Base-by-base conservation (phyloP, 225 moss, liverwort and hornwort genomes). In the Polytrichum formosum region DNA sequence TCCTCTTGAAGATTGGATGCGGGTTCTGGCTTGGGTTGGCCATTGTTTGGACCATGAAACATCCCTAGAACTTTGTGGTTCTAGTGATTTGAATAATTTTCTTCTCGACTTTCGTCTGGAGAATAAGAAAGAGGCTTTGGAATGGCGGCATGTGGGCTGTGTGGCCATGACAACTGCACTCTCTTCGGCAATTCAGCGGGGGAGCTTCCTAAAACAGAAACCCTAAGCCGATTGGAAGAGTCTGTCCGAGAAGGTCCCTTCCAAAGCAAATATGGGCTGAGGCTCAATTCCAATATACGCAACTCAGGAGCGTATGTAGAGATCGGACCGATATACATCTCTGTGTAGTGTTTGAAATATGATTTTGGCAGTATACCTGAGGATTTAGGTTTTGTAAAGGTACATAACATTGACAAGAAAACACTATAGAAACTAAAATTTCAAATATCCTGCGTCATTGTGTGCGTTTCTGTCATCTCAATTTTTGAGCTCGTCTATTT, bases 101-200 rank as follows among this genome's bases (percentile, higher is more conserved):
- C 78, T 89, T 25, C 23, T 86, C 60, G 86, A 86, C 19, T 76
- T 86, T 65, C 81, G 86, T 71, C 70, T 86, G 74, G 86, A 89
- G 74, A 82, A 30, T 19, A 77, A 63, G 56, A 89, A 89, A 72
- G 89, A 86, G n/a, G 76, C 81, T 53, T 81, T 89, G 86, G 89
- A 86, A 63, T 89, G 89, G 86, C 81, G 83, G 73, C 86, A 89
- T 71, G 83, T 83, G 25, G 83, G 86, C 56, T 89, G 89, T 79
- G 86, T 89, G 79, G 86, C 85, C 7, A 71, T 89, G 83, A 77
- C 89, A 61, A 83, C 89, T 54, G 79, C 89, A 54, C 66, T 86
- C 28, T 70, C 79, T 62, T 69, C 69, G 61, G 89, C 89, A 65
- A 72, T 77, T 67, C 76, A 77, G 76, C 83, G 83, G 66, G 81